These are phyloP conservation scores for Zygoascus sp. DNA, from an alignment of 1,139 yeast species.

Conservation along the genomic window DNA sequence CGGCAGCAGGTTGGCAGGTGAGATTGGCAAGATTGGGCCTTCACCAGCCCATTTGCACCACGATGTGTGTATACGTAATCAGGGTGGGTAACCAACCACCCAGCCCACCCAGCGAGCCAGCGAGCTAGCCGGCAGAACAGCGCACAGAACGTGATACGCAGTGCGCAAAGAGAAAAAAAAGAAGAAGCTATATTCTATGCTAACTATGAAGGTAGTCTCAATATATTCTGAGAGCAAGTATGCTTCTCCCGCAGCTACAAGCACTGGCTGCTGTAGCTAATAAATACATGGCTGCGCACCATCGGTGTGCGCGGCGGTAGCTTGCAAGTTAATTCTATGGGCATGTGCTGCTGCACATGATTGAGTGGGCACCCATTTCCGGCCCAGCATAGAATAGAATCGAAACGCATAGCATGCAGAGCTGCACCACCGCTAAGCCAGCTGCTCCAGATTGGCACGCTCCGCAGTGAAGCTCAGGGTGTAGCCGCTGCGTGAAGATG, in stretches of 20 bases:
- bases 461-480: slow-evolving; percentile 34
- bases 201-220: too few species aligned
- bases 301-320: too few species aligned
- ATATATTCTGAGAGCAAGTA: too few species aligned
- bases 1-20: neutral
- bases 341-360: too few species aligned
- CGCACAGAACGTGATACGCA: too few species aligned
- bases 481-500: slow-evolving; percentile 29
- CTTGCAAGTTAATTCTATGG: too few species aligned
- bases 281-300: too few species aligned
- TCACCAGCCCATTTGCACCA: neutral
- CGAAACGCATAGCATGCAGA: neutral
- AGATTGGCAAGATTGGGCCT: neutral
- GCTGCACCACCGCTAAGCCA: neutral
- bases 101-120: neutral
- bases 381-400: too few species aligned
- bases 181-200: neutral
- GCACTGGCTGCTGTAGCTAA: too few species aligned
- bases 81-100: neutral
- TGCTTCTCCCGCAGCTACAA: too few species aligned
- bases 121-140: neutral
- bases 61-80: neutral
- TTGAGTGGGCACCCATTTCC: too few species aligned
- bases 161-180: too few species aligned
- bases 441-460: slow-evolving; percentile 16